Evolutionary conservation across 106 monocot genomes (phyloP).

Genomic region (Dioscorea dumetorum): DNA sequence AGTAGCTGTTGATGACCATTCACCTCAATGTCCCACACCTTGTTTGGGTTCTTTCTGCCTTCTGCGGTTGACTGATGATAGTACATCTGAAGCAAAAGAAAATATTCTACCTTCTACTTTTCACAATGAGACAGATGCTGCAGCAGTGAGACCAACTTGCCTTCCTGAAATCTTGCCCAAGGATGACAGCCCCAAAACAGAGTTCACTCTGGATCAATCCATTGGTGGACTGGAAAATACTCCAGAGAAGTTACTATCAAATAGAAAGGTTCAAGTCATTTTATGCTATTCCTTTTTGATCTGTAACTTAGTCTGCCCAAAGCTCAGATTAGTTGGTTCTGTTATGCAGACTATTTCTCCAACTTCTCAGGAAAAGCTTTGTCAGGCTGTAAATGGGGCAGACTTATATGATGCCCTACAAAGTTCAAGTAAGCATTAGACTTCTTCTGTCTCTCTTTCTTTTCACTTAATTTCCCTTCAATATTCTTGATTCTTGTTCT

Average conservation of each 20-base stretch:
- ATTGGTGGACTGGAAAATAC: slow-evolving; percentile 9
- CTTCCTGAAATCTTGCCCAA: slow-evolving; percentile 1
- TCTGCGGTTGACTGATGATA: not conserved
- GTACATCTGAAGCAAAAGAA: slow-evolving; percentile 2
- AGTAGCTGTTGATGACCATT: not conserved
- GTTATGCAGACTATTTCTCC: slow-evolving; percentile 63
- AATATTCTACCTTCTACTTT: not conserved
- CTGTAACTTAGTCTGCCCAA: no score
- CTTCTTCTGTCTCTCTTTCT: not conserved
- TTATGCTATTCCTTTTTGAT: slow-evolving; percentile 4
- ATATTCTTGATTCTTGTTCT: not conserved
- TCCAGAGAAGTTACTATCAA: slow-evolving; percentile 58
- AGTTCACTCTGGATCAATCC: slow-evolving; percentile 4
- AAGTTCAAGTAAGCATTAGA: slow-evolving; percentile 30
- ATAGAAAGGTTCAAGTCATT: slow-evolving; percentile 51
- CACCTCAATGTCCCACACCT: not conserved
- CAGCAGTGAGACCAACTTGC: slow-evolving; percentile 2
- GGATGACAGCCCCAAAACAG: slow-evolving; percentile 1
- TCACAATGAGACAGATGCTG: not conserved
- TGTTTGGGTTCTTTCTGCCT: not conserved
- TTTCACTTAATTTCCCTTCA: not conserved
- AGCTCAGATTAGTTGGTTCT: not conserved
- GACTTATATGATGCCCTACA: slow-evolving; percentile 30
- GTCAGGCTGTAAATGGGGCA: slow-evolving; percentile 28
- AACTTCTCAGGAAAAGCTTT: slow-evolving; percentile 78